A percentile compares a stretch with the other conserved stretches of the same genome.
phyloP scores from a whole-genome alignment of 2,329 filamentous ascomycete genomes.

The Neonectria neomacrospora region DNA sequence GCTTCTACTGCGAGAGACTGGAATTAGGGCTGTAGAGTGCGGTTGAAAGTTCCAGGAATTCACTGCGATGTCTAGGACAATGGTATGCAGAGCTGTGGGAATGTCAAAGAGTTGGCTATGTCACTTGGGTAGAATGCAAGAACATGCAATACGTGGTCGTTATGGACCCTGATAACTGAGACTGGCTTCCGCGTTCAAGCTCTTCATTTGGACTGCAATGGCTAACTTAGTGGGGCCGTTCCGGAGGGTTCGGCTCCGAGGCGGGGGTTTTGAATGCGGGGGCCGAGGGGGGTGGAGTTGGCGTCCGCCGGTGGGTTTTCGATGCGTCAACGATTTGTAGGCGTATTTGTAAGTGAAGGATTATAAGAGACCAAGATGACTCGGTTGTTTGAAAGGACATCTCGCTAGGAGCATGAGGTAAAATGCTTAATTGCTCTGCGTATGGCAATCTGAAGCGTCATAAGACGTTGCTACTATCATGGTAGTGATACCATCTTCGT shows the following conservation, averaged over 20 bases:
- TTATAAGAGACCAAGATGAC: neutral
- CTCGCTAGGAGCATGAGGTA: neutral
- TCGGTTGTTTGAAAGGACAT: neutral
- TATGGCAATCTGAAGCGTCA: neutral
- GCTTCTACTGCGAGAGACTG: neutral
- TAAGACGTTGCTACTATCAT: slow-evolving; percentile 1
- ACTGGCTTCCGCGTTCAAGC: neutral
- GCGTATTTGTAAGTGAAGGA: neutral
- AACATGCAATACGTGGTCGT: neutral
- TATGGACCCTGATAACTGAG: neutral
- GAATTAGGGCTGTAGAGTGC: neutral
- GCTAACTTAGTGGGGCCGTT: slow-evolving; percentile 3
- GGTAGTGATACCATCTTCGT: slow-evolving; percentile 37
- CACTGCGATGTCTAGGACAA: neutral
- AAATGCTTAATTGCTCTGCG: neutral
- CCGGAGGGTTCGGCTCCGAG: slow-evolving; percentile 9
- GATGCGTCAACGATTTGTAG: neutral
- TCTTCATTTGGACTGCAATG: neutral
- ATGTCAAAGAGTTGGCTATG: neutral
- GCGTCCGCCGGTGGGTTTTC: neutral
- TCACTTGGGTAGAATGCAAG: neutral
- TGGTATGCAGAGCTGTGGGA: neutral
- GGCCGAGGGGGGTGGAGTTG: neutral
- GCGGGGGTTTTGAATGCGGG: neutral
- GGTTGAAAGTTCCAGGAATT: neutral